Evolutionary conservation across 306 rosid species (phyloP), one percentile per base, ranked within the genome.

Genomic region (Begonia loranthoides): DNA sequence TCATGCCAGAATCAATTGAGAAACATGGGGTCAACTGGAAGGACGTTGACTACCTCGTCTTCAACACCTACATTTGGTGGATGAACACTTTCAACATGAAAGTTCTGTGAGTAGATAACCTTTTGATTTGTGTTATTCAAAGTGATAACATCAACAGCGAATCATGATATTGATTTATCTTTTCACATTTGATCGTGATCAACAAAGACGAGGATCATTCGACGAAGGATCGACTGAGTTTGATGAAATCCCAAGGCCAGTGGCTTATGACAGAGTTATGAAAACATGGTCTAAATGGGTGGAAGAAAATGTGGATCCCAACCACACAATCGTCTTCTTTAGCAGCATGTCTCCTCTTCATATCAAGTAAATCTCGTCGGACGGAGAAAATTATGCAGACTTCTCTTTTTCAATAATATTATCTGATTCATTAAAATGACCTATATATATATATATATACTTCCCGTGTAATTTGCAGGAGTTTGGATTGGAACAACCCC

Each of bases 51-150:
- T 86, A 72, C 71, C 80, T 90, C 4, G 53, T 90, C 62, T 90
- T 90, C 57, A 90, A 90, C 68, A 90, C 99, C 1, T 90, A 90
- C 75, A 90, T 90, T 36, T 90, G 99, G 99, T 90, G 99, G 99
- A 90, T 90, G 99, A 90, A 90, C 68, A 78, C 87, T 4, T 61
- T 49, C 56, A 24, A 41, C 3, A 90, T 90, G 94, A 90, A 90
- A 80, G 76, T 90, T 56, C 56, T 90, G 99, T 89, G 78, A 85
- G 97, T 57, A 5, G 1, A 8, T 5, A 44, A 11, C 58, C 28
- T 8, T 48, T 68, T 59, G n/a, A 5, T 10, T 12, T 17, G 0
- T 13, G 39, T 17, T 13, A 5, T 45, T 9, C 33, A 14, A 12
- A 4, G 17, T 3, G n/a, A 0, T 13, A 3, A n/a, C 2, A 4